Base-by-base conservation (phyloP, 2,329 filamentous ascomycete genomes). In the Trichoderma polysporum region DNA sequence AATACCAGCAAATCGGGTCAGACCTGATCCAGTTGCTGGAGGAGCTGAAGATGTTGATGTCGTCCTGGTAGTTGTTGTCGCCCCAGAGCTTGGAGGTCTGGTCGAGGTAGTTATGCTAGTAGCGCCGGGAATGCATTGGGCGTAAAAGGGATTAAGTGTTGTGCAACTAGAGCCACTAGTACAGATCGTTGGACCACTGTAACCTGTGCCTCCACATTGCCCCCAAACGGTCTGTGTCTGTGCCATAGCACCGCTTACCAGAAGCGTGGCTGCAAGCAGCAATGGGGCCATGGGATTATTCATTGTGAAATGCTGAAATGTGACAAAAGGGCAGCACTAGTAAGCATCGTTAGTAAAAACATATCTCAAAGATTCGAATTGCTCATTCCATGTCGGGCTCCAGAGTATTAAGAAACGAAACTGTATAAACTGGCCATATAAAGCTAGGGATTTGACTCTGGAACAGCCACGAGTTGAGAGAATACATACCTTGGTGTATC, bases 161-260 rank as follows among this genome's bases (percentile, higher is more conserved):
- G 59, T 31, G 35, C 59, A 63, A 2, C 33, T 49, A 8, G 59
- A 53, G 9, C 59, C 59, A 25, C 33, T 12, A 25, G 33, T 49
- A 52, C 59, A 63, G 19, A 22, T 41, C 3, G 59, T 63, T 5
- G 59, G 47, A 3, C 59, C 59, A 37, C 59, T 53, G 25, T 39
- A 63, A 9, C 59, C 59, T 31, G 10, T 41, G 7, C 59, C 59
- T 63, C 59, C 59, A 22, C 59, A 63, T 17, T 63, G 59, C 4
- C 59, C 59, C 59, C 59, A 63, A 17, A 53, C 33, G n/a, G 35
- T 63, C 35, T 63, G 59, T 53, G 25, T 25, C 12, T 63, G 59
- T 41, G 59, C 49, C n/a, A 41, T 41, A 22, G 35, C 49, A 39
- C 33, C 35, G n/a, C 59, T 33, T n/a, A 29, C 50, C 41, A 29